These are phyloP conservation scores for Yamadazyma phyllophila DNA, from an alignment of 805 yeast species.

Conservation along the genomic window DNA sequence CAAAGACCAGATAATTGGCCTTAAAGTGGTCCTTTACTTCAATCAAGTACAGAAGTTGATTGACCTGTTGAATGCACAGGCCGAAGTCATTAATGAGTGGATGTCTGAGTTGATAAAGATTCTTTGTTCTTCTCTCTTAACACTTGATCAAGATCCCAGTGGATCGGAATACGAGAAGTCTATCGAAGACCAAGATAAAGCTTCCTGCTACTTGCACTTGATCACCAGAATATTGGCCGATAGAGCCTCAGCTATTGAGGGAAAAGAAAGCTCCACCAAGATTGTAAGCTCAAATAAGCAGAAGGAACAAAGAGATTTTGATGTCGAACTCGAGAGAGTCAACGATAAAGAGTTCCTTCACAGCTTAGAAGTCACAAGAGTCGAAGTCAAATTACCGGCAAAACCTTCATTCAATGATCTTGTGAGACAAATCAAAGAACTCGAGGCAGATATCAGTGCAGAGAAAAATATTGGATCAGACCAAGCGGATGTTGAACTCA, in stretches of 20 bases:
- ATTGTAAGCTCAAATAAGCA: slow-evolving; percentile 16
- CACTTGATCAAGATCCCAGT: slow-evolving; percentile 49
- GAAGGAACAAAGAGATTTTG: slow-evolving; percentile 20
- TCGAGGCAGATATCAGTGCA: slow-evolving; percentile 24
- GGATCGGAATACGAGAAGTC: slow-evolving; percentile 80
- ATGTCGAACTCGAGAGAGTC: slow-evolving; percentile 23
- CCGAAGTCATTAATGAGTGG: slow-evolving; percentile 52
- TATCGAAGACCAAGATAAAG: slow-evolving; percentile 70
- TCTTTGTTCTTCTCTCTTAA: slow-evolving; percentile 49
- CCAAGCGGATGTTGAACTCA: slow-evolving; percentile 17
- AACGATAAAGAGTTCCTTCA: slow-evolving; percentile 26
- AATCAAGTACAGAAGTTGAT: slow-evolving; percentile 20
- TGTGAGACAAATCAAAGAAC: slow-evolving; percentile 24
- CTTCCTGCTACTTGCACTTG: slow-evolving; percentile 55
- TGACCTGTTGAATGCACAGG: slow-evolving; percentile 49
- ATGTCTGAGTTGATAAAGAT: slow-evolving; percentile 39
- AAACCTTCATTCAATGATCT: slow-evolving; percentile 35
- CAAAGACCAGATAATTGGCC: slow-evolving; percentile 17
- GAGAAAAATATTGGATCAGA: slow-evolving; percentile 17
- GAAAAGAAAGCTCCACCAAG: slow-evolving; percentile 25
- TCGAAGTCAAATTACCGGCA: slow-evolving; percentile 27
- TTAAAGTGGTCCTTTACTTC: slow-evolving; percentile 20
- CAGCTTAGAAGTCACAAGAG: slow-evolving; percentile 20
- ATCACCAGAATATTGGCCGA: slow-evolving; percentile 39
- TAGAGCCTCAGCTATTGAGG: slow-evolving; percentile 39